These are phyloP conservation scores for Oxyria digyna DNA, from an alignment of 148 eudicot genomes.

Conservation along the genomic window DNA sequence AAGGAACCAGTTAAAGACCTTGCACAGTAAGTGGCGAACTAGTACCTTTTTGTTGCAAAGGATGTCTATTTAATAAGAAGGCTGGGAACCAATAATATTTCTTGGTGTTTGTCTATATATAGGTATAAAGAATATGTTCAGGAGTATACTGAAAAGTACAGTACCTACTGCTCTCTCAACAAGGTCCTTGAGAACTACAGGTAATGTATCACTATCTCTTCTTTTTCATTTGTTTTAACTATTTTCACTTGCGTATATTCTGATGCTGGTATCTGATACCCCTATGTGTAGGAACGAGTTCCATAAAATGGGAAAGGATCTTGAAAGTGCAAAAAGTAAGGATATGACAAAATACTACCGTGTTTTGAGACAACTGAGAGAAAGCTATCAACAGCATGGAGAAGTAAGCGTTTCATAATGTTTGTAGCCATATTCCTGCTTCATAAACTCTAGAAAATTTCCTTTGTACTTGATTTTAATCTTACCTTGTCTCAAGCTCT, in stretches of 20 bases:
- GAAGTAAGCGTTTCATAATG: constrained; percentile 34
- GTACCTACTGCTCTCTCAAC: constrained; percentile 57
- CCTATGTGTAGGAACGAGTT: constrained; percentile 49
- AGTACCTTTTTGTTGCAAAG: neutral
- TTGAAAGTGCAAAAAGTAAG: constrained; percentile 58
- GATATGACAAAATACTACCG: constrained; percentile 50
- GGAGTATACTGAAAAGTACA: constrained; percentile 87
- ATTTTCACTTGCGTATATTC: neutral
- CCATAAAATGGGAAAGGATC: constrained; percentile 58
- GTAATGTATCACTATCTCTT: constrained; percentile 16
- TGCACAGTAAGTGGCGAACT: constrained; percentile 53
- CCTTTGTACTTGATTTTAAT: neutral
- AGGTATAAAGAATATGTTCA: constrained; percentile 76
- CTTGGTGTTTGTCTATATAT: neutral
- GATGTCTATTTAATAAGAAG: neutral
- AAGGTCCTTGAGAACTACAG: constrained; percentile 62
- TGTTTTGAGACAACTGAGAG: constrained; percentile 49
- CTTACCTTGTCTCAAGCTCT: neutral
- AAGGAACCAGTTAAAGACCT: constrained; percentile 68
- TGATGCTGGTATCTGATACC: neutral
- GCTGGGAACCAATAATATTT: neutral
- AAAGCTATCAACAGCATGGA: constrained; percentile 75
- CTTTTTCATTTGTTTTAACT: constrained; percentile 4
- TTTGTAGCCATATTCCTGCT: neutral
- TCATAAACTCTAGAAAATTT: constrained; percentile 2